Conservation (phyloP, 768 basidiomycete genomes). For the Russula griseocarnosa region DNA sequence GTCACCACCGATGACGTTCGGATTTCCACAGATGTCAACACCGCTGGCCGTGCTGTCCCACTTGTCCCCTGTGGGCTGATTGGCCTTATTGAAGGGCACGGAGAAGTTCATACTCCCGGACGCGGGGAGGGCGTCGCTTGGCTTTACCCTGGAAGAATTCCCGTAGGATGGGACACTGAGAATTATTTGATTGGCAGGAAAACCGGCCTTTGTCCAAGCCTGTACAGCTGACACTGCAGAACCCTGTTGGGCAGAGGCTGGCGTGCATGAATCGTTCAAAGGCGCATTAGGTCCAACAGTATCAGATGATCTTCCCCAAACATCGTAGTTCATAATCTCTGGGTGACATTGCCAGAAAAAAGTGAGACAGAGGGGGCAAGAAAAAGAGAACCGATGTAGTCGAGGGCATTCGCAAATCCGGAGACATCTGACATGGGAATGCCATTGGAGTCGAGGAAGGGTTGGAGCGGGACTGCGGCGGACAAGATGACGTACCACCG, state of each 20-base stretch:
- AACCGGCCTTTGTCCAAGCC: slow-evolving; percentile 22
- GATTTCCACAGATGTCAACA: slow-evolving; percentile 38
- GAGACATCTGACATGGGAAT: slow-evolving; percentile 14
- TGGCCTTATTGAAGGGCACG: slow-evolving; percentile 47
- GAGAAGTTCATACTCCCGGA: slow-evolving; percentile 42
- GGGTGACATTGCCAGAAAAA: not conserved
- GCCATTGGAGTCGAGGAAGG: not conserved
- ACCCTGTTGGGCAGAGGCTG: not conserved
- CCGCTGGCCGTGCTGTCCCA: slow-evolving; percentile 32
- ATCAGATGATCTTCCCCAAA: slow-evolving; percentile 18
- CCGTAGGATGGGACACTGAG: slow-evolving; percentile 85
- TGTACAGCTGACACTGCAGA: slow-evolving; percentile 23
- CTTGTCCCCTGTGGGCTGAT: slow-evolving; percentile 43
- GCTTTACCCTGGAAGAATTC: slow-evolving; percentile 57
- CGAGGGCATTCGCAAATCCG: slow-evolving; percentile 19
- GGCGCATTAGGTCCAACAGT: slow-evolving; percentile 25
- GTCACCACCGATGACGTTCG: slow-evolving; percentile 24
- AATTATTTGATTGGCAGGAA: slow-evolving; percentile 52
- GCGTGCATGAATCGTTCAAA: slow-evolving; percentile 24
- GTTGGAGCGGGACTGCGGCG: not conserved
- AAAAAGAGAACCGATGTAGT: slow-evolving; percentile 12
- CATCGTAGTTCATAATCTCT: slow-evolving; percentile 28
- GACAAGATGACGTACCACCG: slow-evolving; percentile 6
- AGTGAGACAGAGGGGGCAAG: not conserved
- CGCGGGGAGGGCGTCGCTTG: slow-evolving; percentile 37